Evolutionary conservation across 1,284 basidiomycete genomes (phyloP).

Genomic region (Inonotus obliquus): DNA sequence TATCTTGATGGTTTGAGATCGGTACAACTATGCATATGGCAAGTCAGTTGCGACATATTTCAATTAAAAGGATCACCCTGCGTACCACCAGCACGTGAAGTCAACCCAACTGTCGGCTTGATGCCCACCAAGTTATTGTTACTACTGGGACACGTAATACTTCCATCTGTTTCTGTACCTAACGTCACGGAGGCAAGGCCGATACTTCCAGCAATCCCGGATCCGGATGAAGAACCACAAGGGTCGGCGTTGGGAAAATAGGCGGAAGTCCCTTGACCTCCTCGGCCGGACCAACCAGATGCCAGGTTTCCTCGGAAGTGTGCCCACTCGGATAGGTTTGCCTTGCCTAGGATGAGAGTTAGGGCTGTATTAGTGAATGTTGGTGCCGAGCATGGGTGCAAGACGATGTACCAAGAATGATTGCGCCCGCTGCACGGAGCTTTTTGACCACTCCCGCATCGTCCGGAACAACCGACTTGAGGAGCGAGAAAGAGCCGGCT

Average conservation of each 20-base stretch:
- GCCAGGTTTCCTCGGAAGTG: conserved; percentile 52
- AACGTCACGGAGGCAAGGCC: conserved; percentile 56
- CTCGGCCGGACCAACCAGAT: conserved; percentile 63
- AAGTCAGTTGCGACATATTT: not conserved
- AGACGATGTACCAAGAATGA: conserved; percentile 33
- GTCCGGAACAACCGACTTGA: conserved; percentile 37
- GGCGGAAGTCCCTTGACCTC: conserved; percentile 56
- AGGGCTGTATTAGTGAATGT: not conserved
- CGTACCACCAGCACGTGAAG: conserved; percentile 56
- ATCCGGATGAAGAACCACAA: conserved; percentile 62
- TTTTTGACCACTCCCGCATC: conserved; percentile 36
- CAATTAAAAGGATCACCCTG: not conserved
- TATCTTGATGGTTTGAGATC: conserved; percentile 59
- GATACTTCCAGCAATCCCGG: conserved; percentile 56
- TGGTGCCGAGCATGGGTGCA: not conserved
- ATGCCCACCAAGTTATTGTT: conserved; percentile 55
- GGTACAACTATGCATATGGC: conserved; percentile 43
- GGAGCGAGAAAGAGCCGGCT: conserved; percentile 39
- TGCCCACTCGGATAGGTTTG: conserved; percentile 61
- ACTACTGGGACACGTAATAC: conserved; percentile 50
- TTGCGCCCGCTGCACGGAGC: conserved; percentile 39
- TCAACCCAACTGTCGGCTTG: conserved; percentile 58
- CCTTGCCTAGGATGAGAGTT: conserved; percentile 37
- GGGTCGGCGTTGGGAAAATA: conserved; percentile 60
- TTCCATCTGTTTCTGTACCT: conserved; percentile 65